These are phyloP conservation scores for Fomitopsis schrenkii DNA, from an alignment of 1,284 basidiomycete genomes.

Conservation along the genomic window DNA sequence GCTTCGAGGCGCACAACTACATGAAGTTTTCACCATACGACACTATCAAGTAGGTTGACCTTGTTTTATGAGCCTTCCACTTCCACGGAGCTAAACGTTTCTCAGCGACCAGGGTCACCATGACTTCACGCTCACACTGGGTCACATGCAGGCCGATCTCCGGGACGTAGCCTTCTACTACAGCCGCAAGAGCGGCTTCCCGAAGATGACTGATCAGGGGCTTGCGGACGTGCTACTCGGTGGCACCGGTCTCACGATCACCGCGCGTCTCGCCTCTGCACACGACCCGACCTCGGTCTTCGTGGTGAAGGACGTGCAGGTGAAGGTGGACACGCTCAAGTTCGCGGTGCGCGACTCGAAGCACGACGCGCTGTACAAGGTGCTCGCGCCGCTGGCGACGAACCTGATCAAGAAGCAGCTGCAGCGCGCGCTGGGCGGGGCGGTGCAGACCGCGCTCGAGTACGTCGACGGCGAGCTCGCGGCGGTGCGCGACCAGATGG, in stretches of 20 bases:
- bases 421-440: conserved; percentile 74
- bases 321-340: conserved; percentile 83
- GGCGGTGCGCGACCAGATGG: conserved; percentile 70
- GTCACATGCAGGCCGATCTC: conserved; percentile 92
- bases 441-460: conserved; percentile 78
- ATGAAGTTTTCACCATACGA: conserved; percentile 78
- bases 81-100: neutral
- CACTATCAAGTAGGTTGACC: conserved; percentile 27
- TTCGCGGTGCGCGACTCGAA: conserved; percentile 91
- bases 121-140: conserved; percentile 67
- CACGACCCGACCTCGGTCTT: conserved; percentile 72
- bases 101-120: conserved; percentile 57
- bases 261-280: conserved; percentile 58
- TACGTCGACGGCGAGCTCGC: conserved; percentile 86
- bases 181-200: conserved; percentile 72
- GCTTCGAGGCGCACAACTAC: conserved; percentile 80
- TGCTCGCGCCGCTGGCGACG: conserved; percentile 67
- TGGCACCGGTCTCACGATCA: conserved; percentile 70
- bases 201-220: conserved; percentile 83
- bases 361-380: conserved; percentile 90
- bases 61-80: neutral
- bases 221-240: conserved; percentile 88
- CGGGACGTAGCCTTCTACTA: conserved; percentile 90
- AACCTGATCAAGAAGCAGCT: conserved; percentile 90
- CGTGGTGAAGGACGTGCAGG: conserved; percentile 71